Percentiles rank a stretch among this genome's conserved stretches.
phyloP scores from a whole-genome alignment of 2,329 filamentous ascomycete genomes.

The Cytospora piceae region DNA sequence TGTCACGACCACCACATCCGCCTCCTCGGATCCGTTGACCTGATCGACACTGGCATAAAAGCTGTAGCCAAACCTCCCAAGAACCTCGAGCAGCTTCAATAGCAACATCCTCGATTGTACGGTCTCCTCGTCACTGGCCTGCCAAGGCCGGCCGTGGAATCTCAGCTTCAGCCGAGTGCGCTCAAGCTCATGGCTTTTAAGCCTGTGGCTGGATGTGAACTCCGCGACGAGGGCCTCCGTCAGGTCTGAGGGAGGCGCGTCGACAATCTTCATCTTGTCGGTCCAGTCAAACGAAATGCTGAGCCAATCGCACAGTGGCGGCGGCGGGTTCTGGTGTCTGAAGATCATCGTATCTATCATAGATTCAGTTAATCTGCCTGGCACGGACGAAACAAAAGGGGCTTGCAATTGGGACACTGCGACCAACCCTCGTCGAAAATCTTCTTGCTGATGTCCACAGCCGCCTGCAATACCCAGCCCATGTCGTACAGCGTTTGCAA shows the following conservation, averaged over 20 bases:
- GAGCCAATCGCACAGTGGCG: conserved; percentile 43
- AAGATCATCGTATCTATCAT: conserved; percentile 42
- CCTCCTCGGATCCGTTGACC: conserved; percentile 19
- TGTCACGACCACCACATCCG: conserved; percentile 30
- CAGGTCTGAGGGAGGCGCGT: conserved; percentile 34
- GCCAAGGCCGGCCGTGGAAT: conserved; percentile 41
- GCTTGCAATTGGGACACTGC: not conserved
- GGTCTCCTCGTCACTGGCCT: conserved; percentile 39
- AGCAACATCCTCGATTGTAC: conserved; percentile 42
- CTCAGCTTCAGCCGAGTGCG: conserved; percentile 39
- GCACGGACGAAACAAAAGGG: not conserved
- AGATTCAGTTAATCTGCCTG: not conserved
- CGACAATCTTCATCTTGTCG: conserved; percentile 41
- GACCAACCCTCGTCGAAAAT: conserved; percentile 36
- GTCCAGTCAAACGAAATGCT: conserved; percentile 41
- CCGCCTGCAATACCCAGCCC: conserved; percentile 44
- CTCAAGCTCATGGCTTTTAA: conserved; percentile 24
- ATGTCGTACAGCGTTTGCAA: conserved; percentile 39
- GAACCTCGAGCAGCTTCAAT: conserved; percentile 40
- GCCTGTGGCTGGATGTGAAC: conserved; percentile 21
- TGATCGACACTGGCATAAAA: conserved; percentile 46
- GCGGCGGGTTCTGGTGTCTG: conserved; percentile 40
- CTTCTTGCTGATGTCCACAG: conserved; percentile 42
- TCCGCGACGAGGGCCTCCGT: conserved; percentile 30
- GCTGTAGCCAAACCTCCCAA: conserved; percentile 44